Conservation (phyloP, 805 yeast species). For the Zygosaccharomyces gambellarensis region DNA sequence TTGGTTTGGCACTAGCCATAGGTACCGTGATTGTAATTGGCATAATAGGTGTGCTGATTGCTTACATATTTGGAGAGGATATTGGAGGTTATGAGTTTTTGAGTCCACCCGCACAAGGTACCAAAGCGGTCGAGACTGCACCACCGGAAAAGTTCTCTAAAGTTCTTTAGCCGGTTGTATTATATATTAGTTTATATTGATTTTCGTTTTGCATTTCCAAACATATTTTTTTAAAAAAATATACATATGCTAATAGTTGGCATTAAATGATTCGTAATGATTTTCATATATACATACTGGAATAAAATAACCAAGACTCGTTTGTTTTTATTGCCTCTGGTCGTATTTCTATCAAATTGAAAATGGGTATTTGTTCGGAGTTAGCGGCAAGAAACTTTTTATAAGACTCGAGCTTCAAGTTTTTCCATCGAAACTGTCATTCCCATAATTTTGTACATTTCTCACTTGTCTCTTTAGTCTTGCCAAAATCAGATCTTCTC, state of each 20-base stretch:
- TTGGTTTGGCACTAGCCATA: conserved; percentile 63
- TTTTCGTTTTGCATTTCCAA: conserved; percentile 2
- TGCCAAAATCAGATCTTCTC: conserved; percentile 22
- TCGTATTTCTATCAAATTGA: background rate
- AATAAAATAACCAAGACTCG: too few relatives aligned
- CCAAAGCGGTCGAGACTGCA: conserved; percentile 55
- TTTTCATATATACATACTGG: background rate
- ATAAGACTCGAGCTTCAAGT: conserved; percentile 4
- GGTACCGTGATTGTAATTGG: conserved; percentile 44
- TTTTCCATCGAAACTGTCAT: background rate
- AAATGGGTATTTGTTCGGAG: background rate
- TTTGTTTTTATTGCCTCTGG: background rate
- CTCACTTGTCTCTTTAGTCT: conserved; percentile 15
- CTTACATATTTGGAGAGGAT: conserved; percentile 34
- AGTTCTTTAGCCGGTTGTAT: conserved; percentile 25
- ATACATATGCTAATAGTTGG: background rate
- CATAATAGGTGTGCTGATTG: conserved; percentile 35
- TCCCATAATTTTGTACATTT: background rate
- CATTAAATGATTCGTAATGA: background rate
- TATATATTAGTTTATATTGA: conserved; percentile 11
- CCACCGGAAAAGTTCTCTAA: conserved; percentile 54
- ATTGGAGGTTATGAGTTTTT: conserved; percentile 43
- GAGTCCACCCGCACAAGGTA: conserved; percentile 53
- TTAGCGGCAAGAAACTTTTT: background rate
- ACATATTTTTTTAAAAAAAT: background rate